phyloP scores from a whole-genome alignment of 176 grass and related monocot genomes.

The Bolboschoenus planiculmis region DNA sequence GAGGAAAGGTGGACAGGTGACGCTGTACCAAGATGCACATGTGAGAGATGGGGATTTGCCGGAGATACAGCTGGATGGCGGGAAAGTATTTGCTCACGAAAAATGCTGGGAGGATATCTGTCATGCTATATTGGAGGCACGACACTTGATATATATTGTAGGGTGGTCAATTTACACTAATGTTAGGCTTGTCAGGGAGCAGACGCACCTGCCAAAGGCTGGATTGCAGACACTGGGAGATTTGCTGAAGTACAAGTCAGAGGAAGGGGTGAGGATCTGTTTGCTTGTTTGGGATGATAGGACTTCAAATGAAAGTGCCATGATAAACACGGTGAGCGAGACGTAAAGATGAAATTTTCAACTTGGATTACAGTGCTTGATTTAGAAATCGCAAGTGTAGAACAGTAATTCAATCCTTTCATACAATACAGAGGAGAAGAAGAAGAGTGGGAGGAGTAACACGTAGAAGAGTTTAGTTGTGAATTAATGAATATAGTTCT shows the following conservation, averaged over 20 bases:
- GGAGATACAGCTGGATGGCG: conserved; percentile 12
- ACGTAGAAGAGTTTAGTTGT: not conserved
- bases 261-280: conserved; percentile 68
- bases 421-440: not conserved
- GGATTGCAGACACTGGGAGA: conserved; percentile 37
- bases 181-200: conserved; percentile 43
- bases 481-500: not conserved
- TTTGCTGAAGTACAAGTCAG: conserved; percentile 72
- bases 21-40: conserved; percentile 81
- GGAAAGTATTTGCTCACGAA: conserved; percentile 16
- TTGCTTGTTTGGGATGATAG: conserved; percentile 74
- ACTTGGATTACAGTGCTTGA: not conserved
- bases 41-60: conserved; percentile 20
- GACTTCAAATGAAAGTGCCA: conserved; percentile 34
- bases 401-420: not conserved
- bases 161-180: conserved; percentile 58
- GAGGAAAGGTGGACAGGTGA: conserved; percentile 48
- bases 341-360: not conserved
- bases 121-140: conserved; percentile 50
- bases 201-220: conserved; percentile 18
- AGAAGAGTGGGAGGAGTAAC: not conserved
- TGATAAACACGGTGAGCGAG: not conserved
- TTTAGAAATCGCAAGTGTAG: not conserved
- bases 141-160: conserved; percentile 66
- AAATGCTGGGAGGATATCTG: conserved; percentile 95